Conservation (phyloP, 2,329 filamentous ascomycete genomes). For the Cladosporium sphaerospermum region DNA sequence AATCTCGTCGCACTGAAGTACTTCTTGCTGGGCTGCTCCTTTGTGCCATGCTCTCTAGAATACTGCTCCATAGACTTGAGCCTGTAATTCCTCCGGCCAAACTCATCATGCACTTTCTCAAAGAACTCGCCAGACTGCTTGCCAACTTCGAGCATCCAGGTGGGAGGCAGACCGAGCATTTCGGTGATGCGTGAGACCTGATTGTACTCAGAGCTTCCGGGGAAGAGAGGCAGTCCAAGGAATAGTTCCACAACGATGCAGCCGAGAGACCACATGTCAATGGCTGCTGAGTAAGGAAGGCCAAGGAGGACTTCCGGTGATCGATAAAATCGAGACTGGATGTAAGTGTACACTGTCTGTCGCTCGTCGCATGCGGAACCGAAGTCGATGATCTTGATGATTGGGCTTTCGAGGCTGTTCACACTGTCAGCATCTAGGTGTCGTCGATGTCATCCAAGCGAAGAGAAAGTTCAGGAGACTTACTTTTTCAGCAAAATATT, state of each 20-base stretch:
- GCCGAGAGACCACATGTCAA: constrained; percentile 99
- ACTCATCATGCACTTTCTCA: constrained; percentile 87
- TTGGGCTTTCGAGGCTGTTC: constrained; percentile 78
- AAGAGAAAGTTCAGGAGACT: constrained; percentile 21
- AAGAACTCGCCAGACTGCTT: constrained; percentile 98
- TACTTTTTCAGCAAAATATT: constrained; percentile 95
- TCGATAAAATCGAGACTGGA: constrained; percentile 95
- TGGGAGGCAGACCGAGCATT: constrained; percentile 93
- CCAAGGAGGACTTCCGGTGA: constrained; percentile 95
- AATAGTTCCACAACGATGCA: constrained; percentile 98
- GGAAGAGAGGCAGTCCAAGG: constrained; percentile 87
- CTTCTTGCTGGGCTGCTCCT: constrained; percentile 99
- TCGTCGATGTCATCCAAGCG: neutral
- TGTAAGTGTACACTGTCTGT: constrained; percentile 98
- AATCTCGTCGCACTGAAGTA: constrained; percentile 94
- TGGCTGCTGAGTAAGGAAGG: constrained; percentile 92
- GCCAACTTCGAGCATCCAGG: constrained; percentile 99
- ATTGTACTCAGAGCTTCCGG: constrained; percentile 97
- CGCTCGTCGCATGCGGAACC: constrained; percentile 96
- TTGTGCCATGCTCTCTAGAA: constrained; percentile 87
- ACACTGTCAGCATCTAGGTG: constrained; percentile 9
- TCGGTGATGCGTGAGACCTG: constrained; percentile 95
- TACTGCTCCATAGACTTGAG: constrained; percentile 98
- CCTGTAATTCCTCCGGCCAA: constrained; percentile 80
- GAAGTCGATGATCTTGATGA: constrained; percentile 99